A percentile compares a stretch with the other conserved stretches of the same genome.
These are phyloP conservation scores for Leptographium flavum DNA, from an alignment of 2,329 filamentous ascomycete genomes.

Conservation along the genomic window DNA sequence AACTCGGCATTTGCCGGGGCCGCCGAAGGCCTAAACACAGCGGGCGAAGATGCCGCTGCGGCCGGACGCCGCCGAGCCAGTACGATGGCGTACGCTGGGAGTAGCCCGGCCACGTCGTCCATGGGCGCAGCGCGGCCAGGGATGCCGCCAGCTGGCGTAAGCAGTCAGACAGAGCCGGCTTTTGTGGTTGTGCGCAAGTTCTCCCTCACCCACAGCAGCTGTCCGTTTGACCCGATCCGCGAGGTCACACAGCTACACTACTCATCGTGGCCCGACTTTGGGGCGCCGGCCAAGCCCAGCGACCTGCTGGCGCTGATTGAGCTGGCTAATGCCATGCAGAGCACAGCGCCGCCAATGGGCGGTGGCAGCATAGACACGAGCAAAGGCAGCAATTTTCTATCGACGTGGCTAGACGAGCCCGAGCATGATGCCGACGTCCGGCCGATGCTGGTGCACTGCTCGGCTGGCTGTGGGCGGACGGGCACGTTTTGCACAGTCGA, in stretches of 20 bases:
- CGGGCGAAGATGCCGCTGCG: neutral
- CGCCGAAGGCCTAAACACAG: neutral
- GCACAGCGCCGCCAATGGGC: conserved; percentile 21
- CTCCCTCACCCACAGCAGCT: conserved; percentile 58
- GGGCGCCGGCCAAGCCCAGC: conserved; percentile 73
- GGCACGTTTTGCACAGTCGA: conserved; percentile 96
- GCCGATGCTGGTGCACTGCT: conserved; percentile 87
- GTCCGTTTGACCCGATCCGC: conserved; percentile 73
- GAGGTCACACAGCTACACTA: conserved; percentile 95
- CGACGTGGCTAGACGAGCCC: conserved; percentile 44
- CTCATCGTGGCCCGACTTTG: conserved; percentile 94
- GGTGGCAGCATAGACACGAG: conserved; percentile 4
- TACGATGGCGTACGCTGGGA: conserved; percentile 32
- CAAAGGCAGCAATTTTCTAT: conserved; percentile 14
- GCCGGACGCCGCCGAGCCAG: conserved; percentile 36
- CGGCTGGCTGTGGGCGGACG: conserved; percentile 86
- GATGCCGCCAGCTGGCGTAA: conserved; percentile 10
- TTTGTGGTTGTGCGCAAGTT: conserved; percentile 80
- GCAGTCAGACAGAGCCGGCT: conserved; percentile 41
- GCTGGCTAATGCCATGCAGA: conserved; percentile 64
- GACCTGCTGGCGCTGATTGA: conserved; percentile 85
- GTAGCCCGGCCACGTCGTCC: conserved; percentile 5
- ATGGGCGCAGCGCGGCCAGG: neutral
- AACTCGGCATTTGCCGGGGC: neutral
- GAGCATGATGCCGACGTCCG: conserved; percentile 37